Evolutionary conservation across 179 eudicot genomes (phyloP), one percentile per base, ranked within the genome.

Genomic region (Beta lomatogona): DNA sequence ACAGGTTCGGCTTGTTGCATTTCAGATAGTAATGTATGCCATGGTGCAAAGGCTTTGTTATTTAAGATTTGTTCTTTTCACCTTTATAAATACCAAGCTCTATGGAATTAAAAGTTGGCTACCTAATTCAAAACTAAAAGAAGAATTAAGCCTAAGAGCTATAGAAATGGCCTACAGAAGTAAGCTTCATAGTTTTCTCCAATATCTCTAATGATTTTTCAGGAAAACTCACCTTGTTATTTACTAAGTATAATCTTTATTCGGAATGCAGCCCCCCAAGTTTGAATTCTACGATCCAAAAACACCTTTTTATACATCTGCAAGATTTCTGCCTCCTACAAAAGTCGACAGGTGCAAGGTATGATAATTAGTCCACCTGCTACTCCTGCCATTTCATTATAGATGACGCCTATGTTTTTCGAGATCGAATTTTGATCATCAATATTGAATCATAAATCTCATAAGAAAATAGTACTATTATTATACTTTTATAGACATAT

Each of bases 291-390:
- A 89, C 55, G 96, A 94, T 74, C 98, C 97, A 9, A 92, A 93
- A 88, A 91, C 93, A 13, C 93, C 98, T 64, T 94, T 94, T 85
- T 93, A 88, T 77, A 94, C 98, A 71, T 92, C 97, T 80, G 91
- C 97, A 0, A 89, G 94, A 85, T 93, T 91, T 81, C 86, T 94
- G 84, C 98, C 97, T 18, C 97, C 98, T 78, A 91, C 97, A 52
- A 94, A 92, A 88, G 93, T 92, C 53, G 97, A 94, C 59, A 87
- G 81, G 55, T 92, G 94, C 89, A 89, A 83, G 98, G 98, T 95
- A 87, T 81, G 44, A 1, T 36, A 48, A 6, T 31, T 53, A 15
- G 15, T 61, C 66, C 70, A 65, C 41, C 68, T 50, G 7, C 45
- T 31, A 14, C 53, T 48, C 53, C 53, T 28, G 1, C 31, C 53